Percentiles rank a stretch among this genome's conserved stretches.
phyloP scores from a whole-genome alignment of 441 rosid genomes.

The Melastoma candidum region DNA sequence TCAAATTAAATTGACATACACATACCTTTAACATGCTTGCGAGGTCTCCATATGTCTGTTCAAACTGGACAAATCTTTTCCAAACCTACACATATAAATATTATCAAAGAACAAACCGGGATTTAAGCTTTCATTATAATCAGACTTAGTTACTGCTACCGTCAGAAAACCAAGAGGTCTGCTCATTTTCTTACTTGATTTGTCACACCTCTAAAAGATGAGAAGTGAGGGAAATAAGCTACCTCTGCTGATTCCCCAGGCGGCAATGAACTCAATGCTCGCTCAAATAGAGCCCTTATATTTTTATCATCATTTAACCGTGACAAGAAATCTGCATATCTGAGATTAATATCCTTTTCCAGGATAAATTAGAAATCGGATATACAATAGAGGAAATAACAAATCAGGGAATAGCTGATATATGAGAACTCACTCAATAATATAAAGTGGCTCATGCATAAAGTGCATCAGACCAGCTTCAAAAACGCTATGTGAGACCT shows the following conservation, averaged over 20 bases:
- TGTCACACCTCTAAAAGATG: not conserved
- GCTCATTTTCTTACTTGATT: not conserved
- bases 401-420: conserved; percentile 2
- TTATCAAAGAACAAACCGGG: not conserved
- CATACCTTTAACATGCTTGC: conserved; percentile 86
- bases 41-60: conserved; percentile 93
- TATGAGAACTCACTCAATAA: conserved; percentile 65
- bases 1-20: not conserved
- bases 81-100: conserved; percentile 51
- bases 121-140: not conserved
- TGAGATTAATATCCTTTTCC: conserved; percentile 19
- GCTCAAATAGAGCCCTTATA: conserved; percentile 88
- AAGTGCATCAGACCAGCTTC: conserved; percentile 89
- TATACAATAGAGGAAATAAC: not conserved
- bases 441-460: conserved; percentile 92
- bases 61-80: conserved; percentile 76
- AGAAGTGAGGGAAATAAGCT: conserved; percentile 60
- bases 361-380: not conserved
- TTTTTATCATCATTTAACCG: conserved; percentile 90
- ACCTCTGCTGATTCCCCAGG: conserved; percentile 73
- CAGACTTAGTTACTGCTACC: not conserved
- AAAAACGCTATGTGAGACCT: conserved; percentile 87
- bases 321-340: conserved; percentile 94
- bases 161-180: not conserved
- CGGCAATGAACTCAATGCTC: conserved; percentile 86